Evolutionary conservation across 176 grass and related monocot genomes (phyloP).

Genomic region (Avena sativa): DNA sequence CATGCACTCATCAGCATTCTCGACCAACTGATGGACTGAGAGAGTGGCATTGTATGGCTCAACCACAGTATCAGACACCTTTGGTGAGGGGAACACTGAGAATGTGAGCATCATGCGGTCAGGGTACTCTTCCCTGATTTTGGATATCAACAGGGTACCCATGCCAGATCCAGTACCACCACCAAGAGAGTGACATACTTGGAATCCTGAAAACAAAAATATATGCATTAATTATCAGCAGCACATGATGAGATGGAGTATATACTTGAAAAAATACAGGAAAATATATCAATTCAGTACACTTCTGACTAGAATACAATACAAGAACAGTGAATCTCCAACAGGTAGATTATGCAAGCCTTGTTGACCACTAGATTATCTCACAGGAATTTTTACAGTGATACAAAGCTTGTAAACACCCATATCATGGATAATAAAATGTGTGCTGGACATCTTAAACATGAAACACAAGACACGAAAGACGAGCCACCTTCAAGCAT

Average conservation of each 20-base stretch:
- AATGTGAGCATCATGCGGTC: conserved; percentile 34
- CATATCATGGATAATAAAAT: background rate
- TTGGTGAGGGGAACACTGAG: conserved; percentile 29
- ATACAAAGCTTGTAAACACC: background rate
- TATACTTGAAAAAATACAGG: background rate
- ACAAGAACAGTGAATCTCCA: background rate
- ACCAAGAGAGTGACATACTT: conserved; percentile 33
- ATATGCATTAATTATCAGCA: background rate
- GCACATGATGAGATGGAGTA: too few species aligned
- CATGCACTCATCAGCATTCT: conserved; percentile 32
- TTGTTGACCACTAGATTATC: background rate
- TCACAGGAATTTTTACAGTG: background rate
- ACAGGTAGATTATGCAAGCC: background rate
- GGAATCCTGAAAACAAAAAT: conserved; percentile 13
- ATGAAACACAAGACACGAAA: background rate
- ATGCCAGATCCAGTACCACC: conserved; percentile 28
- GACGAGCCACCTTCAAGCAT: background rate
- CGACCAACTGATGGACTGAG: conserved; percentile 28
- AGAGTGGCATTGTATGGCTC: conserved; percentile 37
- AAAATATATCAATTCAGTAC: background rate
- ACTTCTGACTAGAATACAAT: background rate
- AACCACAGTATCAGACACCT: conserved; percentile 23
- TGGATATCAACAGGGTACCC: conserved; percentile 14
- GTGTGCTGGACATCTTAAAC: background rate
- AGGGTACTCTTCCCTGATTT: conserved; percentile 33